phyloP scores from a whole-genome alignment of 1,284 basidiomycete genomes.

The Phylloboletellus chloephorus region DNA sequence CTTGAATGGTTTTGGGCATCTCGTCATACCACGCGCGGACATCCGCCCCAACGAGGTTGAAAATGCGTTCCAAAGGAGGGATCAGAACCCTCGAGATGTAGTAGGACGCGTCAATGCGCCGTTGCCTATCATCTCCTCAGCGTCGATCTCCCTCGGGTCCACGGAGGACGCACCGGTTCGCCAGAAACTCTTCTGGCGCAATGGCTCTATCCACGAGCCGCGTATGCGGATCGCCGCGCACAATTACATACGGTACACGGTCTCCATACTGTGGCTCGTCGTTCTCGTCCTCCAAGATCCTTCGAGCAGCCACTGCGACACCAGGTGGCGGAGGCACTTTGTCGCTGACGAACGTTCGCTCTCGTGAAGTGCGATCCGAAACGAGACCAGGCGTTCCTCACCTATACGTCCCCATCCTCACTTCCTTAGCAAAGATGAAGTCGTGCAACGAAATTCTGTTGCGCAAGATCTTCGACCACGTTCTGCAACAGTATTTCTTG shows the following conservation, averaged over 20 bases:
- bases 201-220: constrained; percentile 81
- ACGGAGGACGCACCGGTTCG: constrained; percentile 49
- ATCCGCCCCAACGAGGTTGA: constrained; percentile 89
- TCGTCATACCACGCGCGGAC: constrained; percentile 85
- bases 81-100: constrained; percentile 88
- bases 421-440: constrained; percentile 93
- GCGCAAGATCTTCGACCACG: constrained; percentile 84
- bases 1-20: constrained; percentile 62
- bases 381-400: constrained; percentile 26
- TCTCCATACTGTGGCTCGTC: constrained; percentile 91
- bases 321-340: constrained; percentile 86
- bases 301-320: constrained; percentile 77
- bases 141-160: neutral
- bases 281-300: constrained; percentile 70
- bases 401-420: constrained; percentile 89
- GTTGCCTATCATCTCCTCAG: constrained; percentile 15
- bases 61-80: constrained; percentile 84
- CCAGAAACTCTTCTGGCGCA: constrained; percentile 73
- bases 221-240: constrained; percentile 57
- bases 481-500: constrained; percentile 82
- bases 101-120: constrained; percentile 45
- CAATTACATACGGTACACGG: constrained; percentile 88
- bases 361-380: neutral
- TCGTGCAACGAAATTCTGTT: constrained; percentile 82
- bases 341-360: constrained; percentile 45